phyloP scores from a whole-genome alignment of 345 rosid species.

The Geranium rotundifolium region DNA sequence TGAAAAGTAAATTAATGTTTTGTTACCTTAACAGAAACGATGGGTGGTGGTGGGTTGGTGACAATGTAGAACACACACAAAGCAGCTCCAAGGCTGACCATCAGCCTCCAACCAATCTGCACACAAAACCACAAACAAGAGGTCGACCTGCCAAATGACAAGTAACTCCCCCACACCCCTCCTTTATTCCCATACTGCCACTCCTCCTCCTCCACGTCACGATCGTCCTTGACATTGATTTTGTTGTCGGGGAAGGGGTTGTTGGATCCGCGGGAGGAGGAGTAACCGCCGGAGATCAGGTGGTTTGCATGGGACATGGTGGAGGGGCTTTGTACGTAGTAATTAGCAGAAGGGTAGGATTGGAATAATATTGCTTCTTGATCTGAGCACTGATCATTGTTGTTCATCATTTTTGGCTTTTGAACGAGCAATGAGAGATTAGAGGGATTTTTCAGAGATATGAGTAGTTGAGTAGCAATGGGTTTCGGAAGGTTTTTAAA shows the following conservation, averaged over 20 bases:
- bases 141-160: slow-evolving; percentile 32
- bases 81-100: slow-evolving; percentile 56
- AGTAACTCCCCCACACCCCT: slow-evolving; percentile 39
- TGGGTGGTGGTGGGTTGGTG: slow-evolving; percentile 74
- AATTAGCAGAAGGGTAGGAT: slow-evolving; percentile 26
- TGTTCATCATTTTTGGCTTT: too few species aligned
- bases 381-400: slow-evolving; percentile 11
- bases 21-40: slow-evolving; percentile 51
- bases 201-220: slow-evolving; percentile 12
- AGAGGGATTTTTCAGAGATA: too few species aligned
- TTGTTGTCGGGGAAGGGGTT: slow-evolving; percentile 15
- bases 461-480: too few species aligned
- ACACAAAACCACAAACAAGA: slow-evolving; percentile 49
- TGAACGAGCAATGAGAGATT: too few species aligned
- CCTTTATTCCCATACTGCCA: slow-evolving; percentile 14
- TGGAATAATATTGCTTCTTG: slow-evolving; percentile 36
- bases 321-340: slow-evolving; percentile 77
- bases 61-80: slow-evolving; percentile 70
- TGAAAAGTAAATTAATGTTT: not conserved
- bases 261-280: slow-evolving; percentile 47
- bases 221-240: slow-evolving; percentile 22
- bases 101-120: slow-evolving; percentile 67
- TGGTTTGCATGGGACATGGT: slow-evolving; percentile 47
- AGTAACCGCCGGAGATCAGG: slow-evolving; percentile 27
- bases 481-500: too few species aligned